These are phyloP conservation scores for Oryza rufipogon DNA, from an alignment of 176 grass and related monocot genomes.

Conservation along the genomic window DNA sequence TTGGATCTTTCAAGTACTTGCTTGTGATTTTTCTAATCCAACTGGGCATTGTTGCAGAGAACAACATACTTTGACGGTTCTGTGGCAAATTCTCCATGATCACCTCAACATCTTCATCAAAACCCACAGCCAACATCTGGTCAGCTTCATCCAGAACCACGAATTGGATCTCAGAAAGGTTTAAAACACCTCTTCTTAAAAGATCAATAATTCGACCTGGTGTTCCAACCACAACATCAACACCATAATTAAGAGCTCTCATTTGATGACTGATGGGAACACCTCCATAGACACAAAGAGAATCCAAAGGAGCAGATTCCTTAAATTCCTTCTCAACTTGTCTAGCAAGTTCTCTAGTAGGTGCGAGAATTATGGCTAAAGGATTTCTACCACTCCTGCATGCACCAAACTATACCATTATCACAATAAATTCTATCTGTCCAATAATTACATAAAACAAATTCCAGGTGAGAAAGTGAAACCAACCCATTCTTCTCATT, in stretches of 20 bases:
- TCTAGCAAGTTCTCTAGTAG: conserved; percentile 93
- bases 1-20: conserved; percentile 69
- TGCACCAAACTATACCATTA: conserved; percentile 39
- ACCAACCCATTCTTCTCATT: conserved; percentile 91
- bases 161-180: conserved; percentile 78
- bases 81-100: conserved; percentile 71
- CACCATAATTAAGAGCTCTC: conserved; percentile 82
- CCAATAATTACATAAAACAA: background rate
- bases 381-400: conserved; percentile 78
- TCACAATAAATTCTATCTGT: conserved; percentile 43
- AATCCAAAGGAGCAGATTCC: conserved; percentile 83
- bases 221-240: conserved; percentile 91
- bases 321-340: conserved; percentile 98
- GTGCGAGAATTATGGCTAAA: conserved; percentile 83
- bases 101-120: conserved; percentile 82
- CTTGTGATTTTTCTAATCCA: conserved; percentile 73
- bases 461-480: conserved; percentile 36
- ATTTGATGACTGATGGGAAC: conserved; percentile 89
- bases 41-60: conserved; percentile 80
- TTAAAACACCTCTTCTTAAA: conserved; percentile 71
- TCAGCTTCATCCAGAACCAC: conserved; percentile 81
- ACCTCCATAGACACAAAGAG: conserved; percentile 92
- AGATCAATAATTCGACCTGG: conserved; percentile 84
- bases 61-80: conserved; percentile 77
- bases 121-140: conserved; percentile 84